These are phyloP conservation scores for Pisolithus marmoratus DNA, from an alignment of 768 basidiomycete genomes.

Conservation along the genomic window DNA sequence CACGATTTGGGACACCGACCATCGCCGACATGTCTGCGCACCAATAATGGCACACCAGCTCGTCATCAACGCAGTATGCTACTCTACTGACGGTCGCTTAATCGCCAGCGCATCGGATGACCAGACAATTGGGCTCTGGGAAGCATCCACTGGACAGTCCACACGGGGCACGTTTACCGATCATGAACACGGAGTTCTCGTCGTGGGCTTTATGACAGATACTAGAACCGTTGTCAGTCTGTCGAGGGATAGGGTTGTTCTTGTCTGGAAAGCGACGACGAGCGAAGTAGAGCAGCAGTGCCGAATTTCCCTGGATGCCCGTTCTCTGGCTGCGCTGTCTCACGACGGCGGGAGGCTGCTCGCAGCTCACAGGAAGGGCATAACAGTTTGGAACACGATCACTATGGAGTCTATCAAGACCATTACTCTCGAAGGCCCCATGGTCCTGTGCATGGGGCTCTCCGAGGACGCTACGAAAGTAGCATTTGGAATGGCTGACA, in stretches of 20 bases:
- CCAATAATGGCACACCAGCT: slow-evolving; percentile 12
- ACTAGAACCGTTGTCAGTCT: slow-evolving; percentile 7
- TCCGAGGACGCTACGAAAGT: slow-evolving; percentile 3
- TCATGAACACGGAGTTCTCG: background rate
- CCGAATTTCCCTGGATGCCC: too few relatives aligned
- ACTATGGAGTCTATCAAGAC: background rate
- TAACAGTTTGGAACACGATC: background rate
- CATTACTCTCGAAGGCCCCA: background rate
- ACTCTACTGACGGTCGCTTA: background rate
- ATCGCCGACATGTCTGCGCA: background rate
- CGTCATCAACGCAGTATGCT: slow-evolving; percentile 2
- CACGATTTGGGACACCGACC: background rate
- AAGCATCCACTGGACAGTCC: slow-evolving; percentile 1
- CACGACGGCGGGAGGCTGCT: background rate
- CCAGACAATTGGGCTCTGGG: slow-evolving; percentile 7
- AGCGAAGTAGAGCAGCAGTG: too few relatives aligned
- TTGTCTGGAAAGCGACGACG: too few relatives aligned
- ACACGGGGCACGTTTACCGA: background rate
- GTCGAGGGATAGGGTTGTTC: slow-evolving; percentile 1
- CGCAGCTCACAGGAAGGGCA: background rate
- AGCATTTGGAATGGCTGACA: slow-evolving; percentile 10
- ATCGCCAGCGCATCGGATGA: slow-evolving; percentile 2
- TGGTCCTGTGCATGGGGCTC: slow-evolving; percentile 3
- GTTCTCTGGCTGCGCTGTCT: too few relatives aligned
- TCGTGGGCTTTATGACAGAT: background rate